These are phyloP conservation scores for Leccinum subtestaceum DNA, from an alignment of 768 basidiomycete genomes.

Conservation along the genomic window DNA sequence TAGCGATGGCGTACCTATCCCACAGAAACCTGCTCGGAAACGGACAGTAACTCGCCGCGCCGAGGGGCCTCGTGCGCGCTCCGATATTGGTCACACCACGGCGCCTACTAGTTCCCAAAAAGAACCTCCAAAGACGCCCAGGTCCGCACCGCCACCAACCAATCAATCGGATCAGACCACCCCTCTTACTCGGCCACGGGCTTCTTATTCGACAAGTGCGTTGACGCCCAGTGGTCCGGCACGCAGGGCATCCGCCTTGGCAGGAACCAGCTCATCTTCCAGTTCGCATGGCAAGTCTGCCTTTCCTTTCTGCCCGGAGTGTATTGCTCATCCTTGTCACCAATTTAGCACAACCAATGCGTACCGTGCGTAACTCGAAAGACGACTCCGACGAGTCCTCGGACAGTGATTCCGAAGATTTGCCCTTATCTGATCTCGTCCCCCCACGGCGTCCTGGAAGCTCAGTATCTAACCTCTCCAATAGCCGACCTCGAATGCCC, in stretches of 20 bases:
- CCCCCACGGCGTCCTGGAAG: constrained; percentile 67
- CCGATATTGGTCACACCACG: constrained; percentile 19
- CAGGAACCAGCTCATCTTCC: constrained; percentile 30
- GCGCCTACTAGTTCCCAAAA: constrained; percentile 1
- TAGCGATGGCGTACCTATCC: constrained; percentile 33
- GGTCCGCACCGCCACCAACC: constrained; percentile 32
- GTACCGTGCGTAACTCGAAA: constrained; percentile 3
- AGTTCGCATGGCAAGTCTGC: constrained; percentile 29
- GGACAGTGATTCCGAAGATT: constrained; percentile 51
- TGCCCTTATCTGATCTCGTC: constrained; percentile 62
- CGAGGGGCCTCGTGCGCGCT: constrained; percentile 10
- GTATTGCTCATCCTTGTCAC: neutral
- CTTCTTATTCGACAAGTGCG: constrained; percentile 60
- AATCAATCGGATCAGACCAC: constrained; percentile 4
- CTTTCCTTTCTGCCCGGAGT: neutral
- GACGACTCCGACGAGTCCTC: constrained; percentile 27
- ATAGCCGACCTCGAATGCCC: constrained; percentile 31
- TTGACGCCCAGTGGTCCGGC: constrained; percentile 50
- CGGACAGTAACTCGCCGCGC: constrained; percentile 33
- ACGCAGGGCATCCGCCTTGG: constrained; percentile 45
- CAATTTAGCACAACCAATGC: constrained; percentile 6
- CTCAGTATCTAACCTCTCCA: constrained; percentile 39
- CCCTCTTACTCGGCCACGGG: constrained; percentile 36
- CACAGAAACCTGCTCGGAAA: constrained; percentile 35
- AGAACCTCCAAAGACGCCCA: constrained; percentile 13